A percentile compares a stretch with the other conserved stretches of the same genome.
phyloP scores from a whole-genome alignment of 495 filamentous ascomycete genomes.

The Barbatosphaeria neglecta region DNA sequence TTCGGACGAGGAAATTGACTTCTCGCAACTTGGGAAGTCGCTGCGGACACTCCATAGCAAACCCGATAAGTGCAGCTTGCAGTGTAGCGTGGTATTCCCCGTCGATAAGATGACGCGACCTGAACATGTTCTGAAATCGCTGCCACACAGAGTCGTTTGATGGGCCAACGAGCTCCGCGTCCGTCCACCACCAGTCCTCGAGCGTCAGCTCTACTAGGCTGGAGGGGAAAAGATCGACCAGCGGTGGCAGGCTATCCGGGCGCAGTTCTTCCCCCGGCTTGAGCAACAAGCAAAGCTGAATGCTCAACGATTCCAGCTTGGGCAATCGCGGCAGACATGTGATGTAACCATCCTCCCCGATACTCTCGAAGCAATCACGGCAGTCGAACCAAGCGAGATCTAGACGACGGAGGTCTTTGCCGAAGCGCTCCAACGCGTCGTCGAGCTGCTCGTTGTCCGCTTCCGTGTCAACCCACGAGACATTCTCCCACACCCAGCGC shows the following conservation, averaged over 20 bases:
- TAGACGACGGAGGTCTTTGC: slow-evolving; percentile 13
- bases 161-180: not conserved
- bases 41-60: not conserved
- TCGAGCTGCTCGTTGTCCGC: slow-evolving; percentile 14
- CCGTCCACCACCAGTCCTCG: slow-evolving; percentile 23
- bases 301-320: slow-evolving; percentile 11
- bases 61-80: not conserved
- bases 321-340: slow-evolving; percentile 8
- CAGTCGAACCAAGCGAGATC: slow-evolving; percentile 17
- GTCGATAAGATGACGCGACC: not conserved
- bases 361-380: slow-evolving; percentile 5
- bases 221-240: slow-evolving; percentile 15
- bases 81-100: not conserved
- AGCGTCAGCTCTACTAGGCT: slow-evolving; percentile 18
- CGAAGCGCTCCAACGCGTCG: slow-evolving; percentile 9
- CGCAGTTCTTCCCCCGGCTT: not conserved
- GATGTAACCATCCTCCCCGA: slow-evolving; percentile 17
- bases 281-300: slow-evolving; percentile 16
- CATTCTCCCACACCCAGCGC: slow-evolving; percentile 1
- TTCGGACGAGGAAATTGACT: not conserved
- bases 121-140: not conserved
- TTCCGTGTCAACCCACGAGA: not conserved
- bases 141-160: not conserved
- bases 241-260: not conserved
- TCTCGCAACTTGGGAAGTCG: not conserved